Evolutionary conservation across 1,139 yeast genomes (phyloP), one percentile per base, ranked within the genome.

Genomic region (Nakaseomyces kungkrabaensis): DNA sequence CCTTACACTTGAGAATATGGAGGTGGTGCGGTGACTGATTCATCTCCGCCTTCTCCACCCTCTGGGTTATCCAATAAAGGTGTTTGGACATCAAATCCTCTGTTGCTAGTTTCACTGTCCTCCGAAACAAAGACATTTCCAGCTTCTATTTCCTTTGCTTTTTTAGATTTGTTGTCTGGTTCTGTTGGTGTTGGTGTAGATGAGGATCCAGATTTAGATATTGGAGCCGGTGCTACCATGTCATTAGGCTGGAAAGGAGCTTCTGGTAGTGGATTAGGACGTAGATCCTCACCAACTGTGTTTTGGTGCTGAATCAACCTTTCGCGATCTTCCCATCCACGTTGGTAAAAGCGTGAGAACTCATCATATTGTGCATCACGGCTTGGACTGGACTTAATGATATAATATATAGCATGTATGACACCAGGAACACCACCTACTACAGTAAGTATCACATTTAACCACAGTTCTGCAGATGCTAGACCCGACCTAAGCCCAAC

Each of bases 381-480:
- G 13, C 59, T 36, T 4, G 67, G 67, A 48, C 67, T 63, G 1
- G 66, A 60, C 13, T 58, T 51, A 4, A 61, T 56, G n/a, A 65
- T 58, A 48, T 58, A 79, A 61, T 81, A 82, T 67, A 81, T 76
- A 49, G 79, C 73, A 62, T 83, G 89, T 46, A 83, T 61, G 52
- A 82, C 71, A n/a, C 96, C 97, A 0, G 97, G 97, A 50, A 89
- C 63, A 66, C 77, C 83, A 2, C 96, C 96, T 49, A 90, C 72
- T 50, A 83, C 59, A 63, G 94, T 85, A 48, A 90, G 74, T 27
- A 87, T 76, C 46, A 88, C 72, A 68, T 89, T 90, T 60, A 90
- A 80, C 68, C 82, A 73, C 56, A 84, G 54, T 49, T 65, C 69
- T 24, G 59, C 52, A 3, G 69, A 65, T 46, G 56, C 63, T 11